Evolutionary conservation across 2,329 filamentous ascomycete genomes (phyloP).

Genomic region (Hortaea werneckii): DNA sequence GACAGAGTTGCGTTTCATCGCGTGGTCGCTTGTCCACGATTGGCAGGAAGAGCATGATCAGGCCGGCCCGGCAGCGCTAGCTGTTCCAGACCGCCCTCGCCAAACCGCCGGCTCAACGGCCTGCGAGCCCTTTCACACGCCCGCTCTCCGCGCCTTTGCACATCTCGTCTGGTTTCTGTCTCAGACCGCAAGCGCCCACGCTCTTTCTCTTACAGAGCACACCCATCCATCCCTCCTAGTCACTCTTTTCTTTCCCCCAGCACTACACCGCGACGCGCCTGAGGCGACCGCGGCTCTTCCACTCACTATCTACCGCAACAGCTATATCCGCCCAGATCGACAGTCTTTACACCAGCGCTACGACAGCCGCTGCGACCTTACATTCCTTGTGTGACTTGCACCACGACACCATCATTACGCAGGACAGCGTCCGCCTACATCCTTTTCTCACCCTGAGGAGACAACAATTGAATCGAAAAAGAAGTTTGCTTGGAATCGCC

Average conservation of each 20-base stretch:
- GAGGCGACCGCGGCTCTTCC: constrained; percentile 6
- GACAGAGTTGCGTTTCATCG: too few species aligned
- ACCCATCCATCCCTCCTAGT: constrained; percentile 5
- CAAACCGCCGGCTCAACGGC: too few species aligned
- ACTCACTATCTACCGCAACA: constrained; percentile 1
- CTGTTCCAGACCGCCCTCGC: too few species aligned
- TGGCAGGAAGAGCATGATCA: too few species aligned
- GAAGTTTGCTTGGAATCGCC: not conserved
- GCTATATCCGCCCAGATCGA: not conserved
- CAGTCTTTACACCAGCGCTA: constrained; percentile 1
- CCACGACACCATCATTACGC: constrained; percentile 4
- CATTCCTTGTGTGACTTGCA: constrained; percentile 5
- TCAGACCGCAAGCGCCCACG: constrained; percentile 2
- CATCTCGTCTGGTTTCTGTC: not conserved
- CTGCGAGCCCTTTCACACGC: too few species aligned
- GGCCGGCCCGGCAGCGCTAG: too few species aligned
- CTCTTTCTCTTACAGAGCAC: not conserved
- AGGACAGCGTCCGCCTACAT: constrained; percentile 5
- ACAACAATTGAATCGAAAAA: not conserved
- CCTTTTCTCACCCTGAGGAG: not conserved
- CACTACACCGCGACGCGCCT: constrained; percentile 5
- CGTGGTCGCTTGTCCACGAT: too few species aligned
- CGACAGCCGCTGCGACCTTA: not conserved
- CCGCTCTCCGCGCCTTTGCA: not conserved
- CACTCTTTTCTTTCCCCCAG: constrained; percentile 7